Evolutionary conservation across 78 protist species (phyloP), one percentile per base, ranked within the genome.

Genomic region (Cavenderia fasciculata): DNA sequence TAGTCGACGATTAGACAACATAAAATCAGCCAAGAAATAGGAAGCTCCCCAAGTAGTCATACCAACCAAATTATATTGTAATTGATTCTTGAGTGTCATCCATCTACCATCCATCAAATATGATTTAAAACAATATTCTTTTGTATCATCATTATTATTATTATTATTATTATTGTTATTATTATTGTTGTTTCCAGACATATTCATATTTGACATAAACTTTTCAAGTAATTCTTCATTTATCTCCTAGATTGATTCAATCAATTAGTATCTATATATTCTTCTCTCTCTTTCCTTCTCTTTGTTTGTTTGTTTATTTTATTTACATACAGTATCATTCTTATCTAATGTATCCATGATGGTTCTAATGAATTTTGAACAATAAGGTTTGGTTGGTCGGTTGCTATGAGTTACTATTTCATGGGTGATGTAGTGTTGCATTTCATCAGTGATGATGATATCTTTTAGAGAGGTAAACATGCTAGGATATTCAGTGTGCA

Each of bases 21-120:
- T 68, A 31, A 56, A 82, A 56, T 82, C 90, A 11, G 90, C 65
- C 4, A 82, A 34, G 19, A 27, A 46, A 68, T 82, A 82, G 4
- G 90, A 65, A 23, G 90, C 90, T 14, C 90, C 90, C 90, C 90
- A 82, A 27, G 78, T 82, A 12, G 90, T 82, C 90, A 82, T 82
- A 40, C 90, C 90, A 57, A 82, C 90, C 19, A 82, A 44, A 56
- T 82, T 82, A 41, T 46, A 82, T 27, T 46, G 49, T 36, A 18
- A 43, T 68, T 82, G 79, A 56, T 68, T 82, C 27, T 68, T 68
- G n/a, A 82, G 4, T 29, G 78, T 43, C 11, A 82, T 31, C 90
- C 90, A 82, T 38, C 40, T 52, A 27, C 33, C 29, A 68, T 68
- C 71, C 23, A 41, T 18, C 2, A 82, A 33, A 47, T 82, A 82